These are phyloP conservation scores for Tolypocladium pustulatum DNA, from an alignment of 2,329 filamentous ascomycete species.

Conservation along the genomic window DNA sequence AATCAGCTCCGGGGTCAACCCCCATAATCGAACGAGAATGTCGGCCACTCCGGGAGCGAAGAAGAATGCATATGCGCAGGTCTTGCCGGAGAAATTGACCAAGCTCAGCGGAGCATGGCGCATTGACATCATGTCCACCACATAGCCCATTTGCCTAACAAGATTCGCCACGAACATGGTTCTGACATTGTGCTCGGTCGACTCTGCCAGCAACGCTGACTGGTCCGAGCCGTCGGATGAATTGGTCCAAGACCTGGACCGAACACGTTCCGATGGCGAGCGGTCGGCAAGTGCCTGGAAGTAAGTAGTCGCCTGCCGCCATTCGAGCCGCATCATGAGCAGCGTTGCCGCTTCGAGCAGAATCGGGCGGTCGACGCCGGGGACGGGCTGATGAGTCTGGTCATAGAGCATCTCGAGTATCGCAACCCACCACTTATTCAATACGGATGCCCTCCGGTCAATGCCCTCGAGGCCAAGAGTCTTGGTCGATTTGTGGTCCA, in stretches of 20 bases:
- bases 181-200: slow-evolving; percentile 77
- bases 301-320: slow-evolving; percentile 62
- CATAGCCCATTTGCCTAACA: slow-evolving; percentile 71
- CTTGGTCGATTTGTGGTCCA: slow-evolving; percentile 54
- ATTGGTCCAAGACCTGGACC: slow-evolving; percentile 33
- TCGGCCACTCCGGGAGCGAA: slow-evolving; percentile 83
- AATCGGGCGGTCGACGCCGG: slow-evolving; percentile 71
- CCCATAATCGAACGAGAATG: slow-evolving; percentile 74
- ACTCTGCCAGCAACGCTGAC: slow-evolving; percentile 42
- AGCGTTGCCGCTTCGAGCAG: slow-evolving; percentile 69
- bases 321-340: slow-evolving; percentile 83
- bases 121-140: slow-evolving; percentile 81
- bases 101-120: slow-evolving; percentile 55
- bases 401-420: slow-evolving; percentile 75
- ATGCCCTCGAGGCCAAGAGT: slow-evolving; percentile 67
- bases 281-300: slow-evolving; percentile 54
- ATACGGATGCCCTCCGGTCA: slow-evolving; percentile 65
- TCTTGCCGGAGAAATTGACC: slow-evolving; percentile 81
- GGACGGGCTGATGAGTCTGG: slow-evolving; percentile 55
- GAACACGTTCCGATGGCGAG: slow-evolving; percentile 33
- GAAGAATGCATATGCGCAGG: slow-evolving; percentile 86
- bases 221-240: slow-evolving; percentile 57
- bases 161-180: slow-evolving; percentile 80
- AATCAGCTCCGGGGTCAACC: slow-evolving; percentile 55
- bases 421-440: slow-evolving; percentile 86